These are phyloP conservation scores for rapeseed (Brassica napus) DNA, from an alignment of 345 rosid species.

Conservation along the genomic window DNA sequence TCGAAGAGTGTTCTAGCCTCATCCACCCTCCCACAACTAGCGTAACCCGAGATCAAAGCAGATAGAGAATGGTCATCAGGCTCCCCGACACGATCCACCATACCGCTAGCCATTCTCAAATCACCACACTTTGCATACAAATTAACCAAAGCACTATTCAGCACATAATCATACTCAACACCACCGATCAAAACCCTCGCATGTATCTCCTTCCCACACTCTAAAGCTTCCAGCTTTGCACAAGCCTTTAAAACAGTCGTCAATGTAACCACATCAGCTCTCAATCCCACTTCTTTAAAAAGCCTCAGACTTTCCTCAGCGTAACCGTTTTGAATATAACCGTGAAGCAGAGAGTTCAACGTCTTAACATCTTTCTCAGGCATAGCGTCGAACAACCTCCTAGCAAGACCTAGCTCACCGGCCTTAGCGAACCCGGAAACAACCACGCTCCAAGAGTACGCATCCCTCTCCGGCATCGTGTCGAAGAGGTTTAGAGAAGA, in stretches of 20 bases:
- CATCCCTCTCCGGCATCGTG: conserved; percentile 55
- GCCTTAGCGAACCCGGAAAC: conserved; percentile 65
- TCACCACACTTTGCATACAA: conserved; percentile 76
- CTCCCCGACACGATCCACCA: conserved; percentile 49
- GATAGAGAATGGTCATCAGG: conserved; percentile 77
- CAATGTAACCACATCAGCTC: conserved; percentile 50
- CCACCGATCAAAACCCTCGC: conserved; percentile 51
- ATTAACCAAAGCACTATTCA: conserved; percentile 66
- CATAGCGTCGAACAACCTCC: conserved; percentile 61
- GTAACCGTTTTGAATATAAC: conserved; percentile 33
- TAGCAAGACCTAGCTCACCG: conserved; percentile 54
- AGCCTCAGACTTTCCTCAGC: conserved; percentile 56
- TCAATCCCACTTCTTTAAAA: conserved; percentile 49
- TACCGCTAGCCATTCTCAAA: conserved; percentile 50
- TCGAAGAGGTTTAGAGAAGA: conserved; percentile 37
- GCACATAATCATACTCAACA: conserved; percentile 48
- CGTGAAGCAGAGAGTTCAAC: conserved; percentile 67
- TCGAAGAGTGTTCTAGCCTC: conserved; percentile 61
- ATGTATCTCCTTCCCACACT: conserved; percentile 74
- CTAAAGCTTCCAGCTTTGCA: conserved; percentile 55
- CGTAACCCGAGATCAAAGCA: conserved; percentile 74
- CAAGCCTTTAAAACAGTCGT: conserved; percentile 68
- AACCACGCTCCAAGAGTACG: conserved; percentile 71
- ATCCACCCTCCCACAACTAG: conserved; percentile 53
- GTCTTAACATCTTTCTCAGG: conserved; percentile 59